Evolutionary conservation across 352 stramenopile species (phyloP).

Genomic region (Globisporangium spiculum): DNA sequence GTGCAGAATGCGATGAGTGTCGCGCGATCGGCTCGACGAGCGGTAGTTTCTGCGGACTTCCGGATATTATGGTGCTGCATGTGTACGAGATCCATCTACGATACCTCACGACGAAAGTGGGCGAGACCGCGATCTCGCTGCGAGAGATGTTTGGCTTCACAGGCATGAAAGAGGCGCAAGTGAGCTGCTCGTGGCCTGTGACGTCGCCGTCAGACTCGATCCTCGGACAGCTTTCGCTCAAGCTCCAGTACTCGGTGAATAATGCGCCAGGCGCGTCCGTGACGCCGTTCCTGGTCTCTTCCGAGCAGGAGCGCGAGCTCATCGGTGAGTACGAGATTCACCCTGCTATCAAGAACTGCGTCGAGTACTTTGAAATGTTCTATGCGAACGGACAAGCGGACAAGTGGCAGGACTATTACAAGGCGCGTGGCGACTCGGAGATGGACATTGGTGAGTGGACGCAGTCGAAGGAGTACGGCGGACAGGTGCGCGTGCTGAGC

Average conservation of each 20-base stretch:
- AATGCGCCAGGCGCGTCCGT: conserved; percentile 38
- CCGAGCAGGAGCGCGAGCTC: conserved; percentile 55
- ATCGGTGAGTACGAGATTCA: conserved; percentile 71
- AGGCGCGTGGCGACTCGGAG: conserved; percentile 72
- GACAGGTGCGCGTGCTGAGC: conserved; percentile 57
- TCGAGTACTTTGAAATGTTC: conserved; percentile 69
- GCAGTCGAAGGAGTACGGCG: conserved; percentile 62
- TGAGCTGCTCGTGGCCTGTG: conserved; percentile 71
- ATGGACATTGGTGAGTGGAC: conserved; percentile 67
- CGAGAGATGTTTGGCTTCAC: conserved; percentile 72
- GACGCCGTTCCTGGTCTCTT: conserved; percentile 70
- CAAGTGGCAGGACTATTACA: conserved; percentile 59
- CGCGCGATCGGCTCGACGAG: conserved; percentile 48
- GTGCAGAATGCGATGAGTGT: conserved; percentile 69
- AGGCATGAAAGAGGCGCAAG: conserved; percentile 56
- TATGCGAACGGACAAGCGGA: conserved; percentile 48
- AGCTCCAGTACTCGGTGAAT: conserved; percentile 64
- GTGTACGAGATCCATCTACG: conserved; percentile 84
- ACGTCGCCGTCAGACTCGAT: conserved; percentile 62
- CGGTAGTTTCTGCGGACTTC: conserved; percentile 66
- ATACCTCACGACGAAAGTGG: conserved; percentile 83
- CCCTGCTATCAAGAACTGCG: conserved; percentile 39
- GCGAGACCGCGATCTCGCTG: conserved; percentile 68
- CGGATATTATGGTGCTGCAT: conserved; percentile 79
- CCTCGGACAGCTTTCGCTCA: conserved; percentile 67